Evolutionary conservation across 1,284 basidiomycete species (phyloP), one percentile per base, ranked within the genome.

Genomic region (Laetiporus sulphureus): DNA sequence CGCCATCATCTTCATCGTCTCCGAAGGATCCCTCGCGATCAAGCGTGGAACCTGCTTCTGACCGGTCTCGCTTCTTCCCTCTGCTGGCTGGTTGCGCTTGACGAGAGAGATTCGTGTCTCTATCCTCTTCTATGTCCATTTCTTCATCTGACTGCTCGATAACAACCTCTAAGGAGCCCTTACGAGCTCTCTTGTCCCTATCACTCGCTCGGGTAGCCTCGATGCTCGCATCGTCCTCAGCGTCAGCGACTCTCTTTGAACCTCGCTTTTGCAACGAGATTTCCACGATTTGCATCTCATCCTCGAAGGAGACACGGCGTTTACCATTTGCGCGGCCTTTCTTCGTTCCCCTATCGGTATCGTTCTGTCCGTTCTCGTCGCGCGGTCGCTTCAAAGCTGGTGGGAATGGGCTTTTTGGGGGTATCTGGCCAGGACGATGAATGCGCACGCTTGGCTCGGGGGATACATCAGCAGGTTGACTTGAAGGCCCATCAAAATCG

Each of bases 21-120:
- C 54, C 36, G 37, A 55, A 27, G 2, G 55, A 58, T 32, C 72
- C 82, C 53, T 83, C 82, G 32, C 72, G 77, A 35, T 75, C 83
- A 55, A 84, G 79, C 0, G 75, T 76, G 5, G 82, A 84, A 5
- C 74, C 83, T 40, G 79, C 80, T 53, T 86, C 83, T 12, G 73
- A 69, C 36, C 81, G 79, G 58, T 82, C 82, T 42, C 85, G 74
- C 62, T 89, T 89, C 67, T 73, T 83, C 21, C 85, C 85, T 48
- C 83, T 72, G n/a, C 57, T 7, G 8, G 25, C 25, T 7, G 25
- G 13, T 27, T n/a, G n/a, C n/a, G n/a, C n/a, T n/a, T n/a, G n/a
- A n/a, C n/a, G n/a, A n/a, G n/a, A n/a, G n/a, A n/a, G n/a, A n/a
- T n/a, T n/a, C n/a, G 25, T 27, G 25, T 7, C 25, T 13, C 25